Percentiles rank a stretch among this genome's conserved stretches.
phyloP scores from a whole-genome alignment of 75 land plant species.

The Chamaecyparis obtusa region DNA sequence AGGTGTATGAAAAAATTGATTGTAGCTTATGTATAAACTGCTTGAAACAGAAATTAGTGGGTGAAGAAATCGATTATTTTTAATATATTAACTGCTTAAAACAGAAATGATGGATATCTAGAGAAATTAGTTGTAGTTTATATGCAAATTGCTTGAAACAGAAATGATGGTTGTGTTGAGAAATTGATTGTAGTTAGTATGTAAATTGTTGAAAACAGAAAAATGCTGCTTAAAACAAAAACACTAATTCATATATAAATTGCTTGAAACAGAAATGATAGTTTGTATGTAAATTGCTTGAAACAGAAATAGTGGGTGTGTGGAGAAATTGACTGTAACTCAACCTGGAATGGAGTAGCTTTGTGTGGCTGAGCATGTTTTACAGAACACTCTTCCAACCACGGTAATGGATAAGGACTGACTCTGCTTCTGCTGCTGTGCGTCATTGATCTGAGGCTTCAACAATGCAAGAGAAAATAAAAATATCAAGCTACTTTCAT shows the following conservation, averaged over 20 bases:
- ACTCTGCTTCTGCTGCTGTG: neutral
- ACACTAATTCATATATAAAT: too few species aligned
- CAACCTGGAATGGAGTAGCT: neutral
- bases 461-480: neutral
- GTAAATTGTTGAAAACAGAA: too few species aligned
- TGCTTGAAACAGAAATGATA: neutral
- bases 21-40: too few species aligned
- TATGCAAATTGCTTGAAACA: neutral
- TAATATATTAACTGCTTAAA: too few species aligned
- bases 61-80: too few species aligned
- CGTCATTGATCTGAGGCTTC: neutral
- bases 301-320: neutral
- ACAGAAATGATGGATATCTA: too few species aligned
- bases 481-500: neutral
- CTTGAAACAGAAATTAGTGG: too few species aligned
- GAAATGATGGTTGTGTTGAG: neutral
- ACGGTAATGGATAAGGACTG: neutral
- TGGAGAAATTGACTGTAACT: neutral
- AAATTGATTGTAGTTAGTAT: too few species aligned
- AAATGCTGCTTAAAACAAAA: too few species aligned
- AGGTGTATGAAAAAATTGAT: neutral
- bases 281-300: neutral
- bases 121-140: too few species aligned
- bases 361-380: neutral
- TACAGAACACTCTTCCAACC: neutral